phyloP scores from a whole-genome alignment of 2,329 filamentous ascomycete genomes.

The Fusarium virguliforme region DNA sequence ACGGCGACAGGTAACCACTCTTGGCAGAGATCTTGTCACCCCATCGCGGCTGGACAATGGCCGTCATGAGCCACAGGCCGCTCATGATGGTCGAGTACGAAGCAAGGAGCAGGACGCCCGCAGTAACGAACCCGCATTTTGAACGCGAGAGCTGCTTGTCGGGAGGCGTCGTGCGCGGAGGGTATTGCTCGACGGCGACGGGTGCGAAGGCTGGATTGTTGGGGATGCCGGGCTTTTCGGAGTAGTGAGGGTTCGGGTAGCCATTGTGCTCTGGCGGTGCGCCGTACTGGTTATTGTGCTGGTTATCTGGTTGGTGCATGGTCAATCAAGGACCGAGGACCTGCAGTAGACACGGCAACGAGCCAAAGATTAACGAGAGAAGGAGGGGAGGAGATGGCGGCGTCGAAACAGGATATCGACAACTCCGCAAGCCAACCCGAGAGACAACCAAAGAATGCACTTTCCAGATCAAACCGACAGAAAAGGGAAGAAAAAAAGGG shows the following conservation, averaged over 20 bases:
- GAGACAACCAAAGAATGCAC: background rate
- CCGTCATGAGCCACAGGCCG: background rate
- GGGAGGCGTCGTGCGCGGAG: background rate
- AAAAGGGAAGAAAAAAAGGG: background rate
- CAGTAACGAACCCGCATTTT: background rate
- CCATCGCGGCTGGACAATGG: slow-evolving; percentile 6
- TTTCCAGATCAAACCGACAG: background rate
- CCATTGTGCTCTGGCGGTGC: background rate
- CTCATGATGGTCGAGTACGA: slow-evolving; percentile 6
- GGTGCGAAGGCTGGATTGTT: background rate
- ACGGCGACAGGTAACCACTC: background rate
- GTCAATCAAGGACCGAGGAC: background rate
- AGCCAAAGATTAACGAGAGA: background rate
- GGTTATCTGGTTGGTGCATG: background rate
- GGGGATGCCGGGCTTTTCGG: slow-evolving; percentile 6
- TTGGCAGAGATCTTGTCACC: slow-evolving; percentile 1
- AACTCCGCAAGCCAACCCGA: background rate
- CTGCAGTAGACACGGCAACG: background rate
- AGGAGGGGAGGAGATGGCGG: background rate
- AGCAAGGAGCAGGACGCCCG: slow-evolving; percentile 1
- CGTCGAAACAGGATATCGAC: background rate
- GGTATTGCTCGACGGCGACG: slow-evolving; percentile 2
- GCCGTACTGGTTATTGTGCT: background rate
- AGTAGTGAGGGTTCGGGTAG: background rate
- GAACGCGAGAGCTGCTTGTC: background rate